phyloP scores from a whole-genome alignment of 106 monocot species.

The Acorus gramineus region DNA sequence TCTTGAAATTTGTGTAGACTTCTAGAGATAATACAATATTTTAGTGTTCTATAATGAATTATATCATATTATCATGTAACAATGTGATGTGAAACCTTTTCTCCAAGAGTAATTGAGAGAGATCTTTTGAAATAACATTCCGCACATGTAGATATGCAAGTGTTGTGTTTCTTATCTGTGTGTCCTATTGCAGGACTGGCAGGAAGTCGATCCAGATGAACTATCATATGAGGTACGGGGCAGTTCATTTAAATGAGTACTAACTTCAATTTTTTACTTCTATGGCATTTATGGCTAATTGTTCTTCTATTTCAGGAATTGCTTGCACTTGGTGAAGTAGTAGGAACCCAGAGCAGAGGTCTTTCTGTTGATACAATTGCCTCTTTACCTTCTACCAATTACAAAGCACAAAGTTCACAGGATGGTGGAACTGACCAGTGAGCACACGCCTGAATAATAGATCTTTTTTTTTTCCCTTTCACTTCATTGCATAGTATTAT shows the following conservation, averaged over 20 bases:
- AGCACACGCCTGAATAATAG: constrained; percentile 8
- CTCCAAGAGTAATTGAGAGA: too few relatives aligned
- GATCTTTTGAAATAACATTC: too few relatives aligned
- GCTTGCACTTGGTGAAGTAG: constrained; percentile 81
- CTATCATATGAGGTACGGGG: constrained; percentile 80
- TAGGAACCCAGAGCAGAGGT: constrained; percentile 87
- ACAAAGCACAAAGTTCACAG: constrained; percentile 40
- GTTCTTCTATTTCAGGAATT: constrained; percentile 44
- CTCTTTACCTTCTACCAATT: constrained; percentile 66
- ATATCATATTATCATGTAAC: too few relatives aligned
- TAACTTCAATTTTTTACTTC: background rate
- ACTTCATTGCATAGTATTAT: background rate
- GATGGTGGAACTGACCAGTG: constrained; percentile 62
- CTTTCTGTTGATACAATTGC: constrained; percentile 74
- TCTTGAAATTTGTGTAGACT: too few relatives aligned
- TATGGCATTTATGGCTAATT: background rate
- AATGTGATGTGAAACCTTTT: too few relatives aligned
- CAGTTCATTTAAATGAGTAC: background rate
- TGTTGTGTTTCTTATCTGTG: background rate
- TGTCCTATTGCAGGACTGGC: constrained; percentile 60
- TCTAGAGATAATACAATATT: too few relatives aligned
- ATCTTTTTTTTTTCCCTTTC: background rate
- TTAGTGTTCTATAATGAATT: too few relatives aligned
- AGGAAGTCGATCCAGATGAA: constrained; percentile 93
- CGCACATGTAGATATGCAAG: background rate